phyloP scores from a whole-genome alignment of 768 basidiomycete genomes.

The Mrakia frigida region DNA sequence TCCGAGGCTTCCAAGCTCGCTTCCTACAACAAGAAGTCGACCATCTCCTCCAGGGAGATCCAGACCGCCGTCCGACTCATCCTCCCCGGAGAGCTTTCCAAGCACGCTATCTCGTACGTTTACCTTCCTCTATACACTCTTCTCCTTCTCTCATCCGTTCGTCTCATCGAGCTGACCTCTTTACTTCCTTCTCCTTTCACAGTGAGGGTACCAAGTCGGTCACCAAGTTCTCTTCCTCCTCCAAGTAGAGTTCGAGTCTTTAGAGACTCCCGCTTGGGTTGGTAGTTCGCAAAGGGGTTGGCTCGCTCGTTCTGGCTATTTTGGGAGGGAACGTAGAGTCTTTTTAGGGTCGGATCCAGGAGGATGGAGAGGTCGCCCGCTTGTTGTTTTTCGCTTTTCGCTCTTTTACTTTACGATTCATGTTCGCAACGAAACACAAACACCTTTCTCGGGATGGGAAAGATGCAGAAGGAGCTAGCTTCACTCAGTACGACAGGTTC shows the following conservation, averaged over 20 bases:
- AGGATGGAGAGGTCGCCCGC: no score
- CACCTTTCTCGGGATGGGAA: no score
- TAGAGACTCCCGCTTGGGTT: background rate
- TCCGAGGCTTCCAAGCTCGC: constrained; percentile 91
- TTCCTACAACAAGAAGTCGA: constrained; percentile 96
- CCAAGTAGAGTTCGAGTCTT: constrained; percentile 12
- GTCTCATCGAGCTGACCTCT: background rate
- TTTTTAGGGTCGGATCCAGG: background rate
- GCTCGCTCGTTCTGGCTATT: background rate
- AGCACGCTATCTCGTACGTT: constrained; percentile 41
- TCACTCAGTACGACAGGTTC: no score
- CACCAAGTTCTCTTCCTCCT: constrained; percentile 50
- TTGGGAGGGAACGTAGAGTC: no score
- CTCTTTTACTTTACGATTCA: no score
- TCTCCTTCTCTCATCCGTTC: background rate
- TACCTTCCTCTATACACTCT: background rate
- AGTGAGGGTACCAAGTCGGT: constrained; percentile 87
- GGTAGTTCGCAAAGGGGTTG: background rate
- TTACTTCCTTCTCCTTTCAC: background rate
- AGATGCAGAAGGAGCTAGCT: no score
- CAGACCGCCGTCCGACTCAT: constrained; percentile 95
- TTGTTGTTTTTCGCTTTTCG: background rate
- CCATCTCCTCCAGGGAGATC: constrained; percentile 96
- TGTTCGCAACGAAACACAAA: background rate
- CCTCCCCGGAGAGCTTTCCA: constrained; percentile 90